Evolutionary conservation across 2,329 filamentous ascomycete species (phyloP).

Genomic region (Chaetomiaceae sp.): DNA sequence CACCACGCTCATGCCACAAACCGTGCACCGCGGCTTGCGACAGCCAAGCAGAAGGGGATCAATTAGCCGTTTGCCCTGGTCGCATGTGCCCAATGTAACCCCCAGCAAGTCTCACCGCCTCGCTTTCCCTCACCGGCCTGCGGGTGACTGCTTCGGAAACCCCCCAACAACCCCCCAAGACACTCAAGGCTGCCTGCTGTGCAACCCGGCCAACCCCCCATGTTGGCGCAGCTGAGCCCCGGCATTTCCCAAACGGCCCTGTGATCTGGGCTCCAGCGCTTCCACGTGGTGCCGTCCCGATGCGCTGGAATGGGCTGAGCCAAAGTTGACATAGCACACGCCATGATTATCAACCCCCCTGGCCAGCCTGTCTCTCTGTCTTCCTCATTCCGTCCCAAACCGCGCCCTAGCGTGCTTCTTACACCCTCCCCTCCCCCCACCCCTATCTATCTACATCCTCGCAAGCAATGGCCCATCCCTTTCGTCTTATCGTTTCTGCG

Average conservation of each 20-base stretch:
- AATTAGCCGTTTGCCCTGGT: conserved; percentile 6
- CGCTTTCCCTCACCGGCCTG: background rate
- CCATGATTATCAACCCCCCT: background rate
- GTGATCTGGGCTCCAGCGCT: conserved; percentile 8
- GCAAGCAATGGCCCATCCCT: background rate
- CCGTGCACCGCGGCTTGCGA: too few species aligned
- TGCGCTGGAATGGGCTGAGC: conserved; percentile 5
- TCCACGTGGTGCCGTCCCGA: conserved; percentile 22
- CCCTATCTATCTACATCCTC: background rate
- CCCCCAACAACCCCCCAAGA: too few species aligned
- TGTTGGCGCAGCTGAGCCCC: conserved; percentile 7
- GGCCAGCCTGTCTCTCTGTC: too few species aligned
- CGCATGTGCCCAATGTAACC: conserved; percentile 13
- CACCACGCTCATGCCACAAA: too few species aligned
- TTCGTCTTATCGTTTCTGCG: background rate
- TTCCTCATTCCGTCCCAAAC: background rate
- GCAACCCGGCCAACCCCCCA: background rate
- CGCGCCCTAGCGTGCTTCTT: too few species aligned
- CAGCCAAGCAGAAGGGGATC: background rate
- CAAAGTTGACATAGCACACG: background rate
- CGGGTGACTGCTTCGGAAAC: background rate
- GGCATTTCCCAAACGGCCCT: conserved; percentile 13
- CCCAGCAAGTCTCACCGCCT: conserved; percentile 20
- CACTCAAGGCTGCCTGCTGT: conserved; percentile 7
- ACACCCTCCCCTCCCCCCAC: conserved; percentile 4